Evolutionary conservation across 345 rosid species (phyloP).

Genomic region (Aquilaria sinensis): DNA sequence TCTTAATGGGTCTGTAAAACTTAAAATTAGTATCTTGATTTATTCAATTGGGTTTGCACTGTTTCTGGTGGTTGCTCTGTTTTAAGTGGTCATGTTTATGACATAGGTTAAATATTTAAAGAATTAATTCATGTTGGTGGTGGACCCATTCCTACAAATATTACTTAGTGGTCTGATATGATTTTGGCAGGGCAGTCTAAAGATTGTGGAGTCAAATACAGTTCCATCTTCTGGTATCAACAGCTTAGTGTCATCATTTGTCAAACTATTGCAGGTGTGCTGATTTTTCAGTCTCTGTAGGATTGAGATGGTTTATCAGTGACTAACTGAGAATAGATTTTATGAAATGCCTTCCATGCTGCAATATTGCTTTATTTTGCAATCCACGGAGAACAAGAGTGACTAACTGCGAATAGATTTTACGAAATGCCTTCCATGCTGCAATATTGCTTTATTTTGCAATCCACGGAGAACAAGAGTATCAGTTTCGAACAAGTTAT

Average conservation of each 20-base stretch:
- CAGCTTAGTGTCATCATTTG: constrained; percentile 76
- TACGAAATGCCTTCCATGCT: no score
- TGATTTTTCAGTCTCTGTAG: no score
- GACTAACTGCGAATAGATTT: no score
- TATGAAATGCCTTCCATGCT: no score
- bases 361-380: no score
- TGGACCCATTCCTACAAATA: no score
- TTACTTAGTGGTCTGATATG: constrained; percentile 26
- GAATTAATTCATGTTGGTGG: neutral
- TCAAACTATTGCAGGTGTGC: constrained; percentile 67
- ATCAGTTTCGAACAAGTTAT: no score
- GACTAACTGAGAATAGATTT: no score
- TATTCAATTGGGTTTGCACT: neutral
- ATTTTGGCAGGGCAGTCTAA: constrained; percentile 83
- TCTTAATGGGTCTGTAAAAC: constrained; percentile 61
- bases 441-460: no score
- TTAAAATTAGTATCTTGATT: neutral
- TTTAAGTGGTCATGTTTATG: neutral
- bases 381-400: no score
- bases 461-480: no score
- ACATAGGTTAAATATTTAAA: neutral
- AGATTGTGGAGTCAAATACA: constrained; percentile 40
- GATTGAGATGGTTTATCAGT: no score
- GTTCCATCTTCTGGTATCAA: constrained; percentile 55
- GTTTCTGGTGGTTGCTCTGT: neutral